Percentiles rank a stretch among this genome's conserved stretches.
Conservation (phyloP, 176 grass and related monocot species). For the Triticum timopheevii region DNA sequence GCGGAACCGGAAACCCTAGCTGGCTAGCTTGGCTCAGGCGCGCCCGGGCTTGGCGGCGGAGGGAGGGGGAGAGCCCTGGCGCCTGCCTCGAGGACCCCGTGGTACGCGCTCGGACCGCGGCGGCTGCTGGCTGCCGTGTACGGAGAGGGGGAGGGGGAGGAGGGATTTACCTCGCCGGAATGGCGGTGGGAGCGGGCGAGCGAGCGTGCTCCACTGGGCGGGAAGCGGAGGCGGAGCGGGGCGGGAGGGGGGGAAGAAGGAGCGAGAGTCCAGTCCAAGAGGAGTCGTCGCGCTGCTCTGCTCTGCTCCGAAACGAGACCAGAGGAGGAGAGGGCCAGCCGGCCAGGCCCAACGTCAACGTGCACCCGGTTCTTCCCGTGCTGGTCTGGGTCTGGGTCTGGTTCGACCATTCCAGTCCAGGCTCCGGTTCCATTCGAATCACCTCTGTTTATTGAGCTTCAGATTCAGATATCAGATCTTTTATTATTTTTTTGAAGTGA, state of each 20-base stretch:
- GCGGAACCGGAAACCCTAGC: background rate
- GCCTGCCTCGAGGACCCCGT: background rate
- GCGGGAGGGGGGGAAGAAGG: background rate
- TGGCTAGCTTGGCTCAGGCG: background rate
- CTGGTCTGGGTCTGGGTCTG: too few relatives aligned
- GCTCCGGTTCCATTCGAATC: too few relatives aligned
- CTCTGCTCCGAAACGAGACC: background rate
- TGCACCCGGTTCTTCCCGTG: too few relatives aligned
- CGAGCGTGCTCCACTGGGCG: background rate
- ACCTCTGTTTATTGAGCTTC: too few relatives aligned
- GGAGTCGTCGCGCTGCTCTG: background rate
- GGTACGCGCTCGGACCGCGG: too few relatives aligned
- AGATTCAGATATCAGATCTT: too few relatives aligned
- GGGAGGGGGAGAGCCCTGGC: background rate
- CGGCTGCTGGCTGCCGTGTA: background rate
- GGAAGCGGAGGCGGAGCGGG: background rate
- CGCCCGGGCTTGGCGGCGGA: background rate
- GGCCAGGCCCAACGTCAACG: too few relatives aligned
- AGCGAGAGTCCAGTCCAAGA: constrained; percentile 1
- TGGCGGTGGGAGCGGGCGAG: background rate
- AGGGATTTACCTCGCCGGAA: background rate
- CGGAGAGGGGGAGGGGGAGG: background rate
- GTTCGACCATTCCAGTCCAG: too few relatives aligned
- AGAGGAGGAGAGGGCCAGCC: too few relatives aligned
- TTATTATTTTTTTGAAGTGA: too few relatives aligned